Evolutionary conservation across 2,329 filamentous ascomycete species (phyloP), one percentile per base, ranked within the genome.

Genomic region (Alternaria postmessia): DNA sequence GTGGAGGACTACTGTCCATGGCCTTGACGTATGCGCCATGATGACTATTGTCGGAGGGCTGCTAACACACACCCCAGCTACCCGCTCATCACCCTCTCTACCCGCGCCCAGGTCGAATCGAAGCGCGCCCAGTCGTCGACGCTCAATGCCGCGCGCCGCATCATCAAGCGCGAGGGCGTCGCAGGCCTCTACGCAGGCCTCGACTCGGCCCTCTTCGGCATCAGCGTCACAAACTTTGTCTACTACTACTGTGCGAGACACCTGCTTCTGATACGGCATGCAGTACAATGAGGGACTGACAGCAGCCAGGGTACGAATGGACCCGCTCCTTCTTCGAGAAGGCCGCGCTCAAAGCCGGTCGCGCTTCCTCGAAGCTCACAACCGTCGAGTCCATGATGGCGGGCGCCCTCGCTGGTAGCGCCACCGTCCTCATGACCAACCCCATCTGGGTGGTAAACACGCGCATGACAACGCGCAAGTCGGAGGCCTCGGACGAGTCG

Each of bases 401-500:
- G 3, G 95, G 95, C 67, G 95, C 95, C 59, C 86, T 99, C 70
- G 95, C 95, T 41, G 95, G 95, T 12, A 94, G 90, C 67, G 94
- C 94, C 12, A 99, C 95, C 18, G 95, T 99, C 67, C 85, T 99
- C 74, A 86, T 97, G 74, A 99, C 95, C 62, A 99, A 99, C 84
- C 95, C 95, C 47, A 99, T 99, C 81, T 99, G 95, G 95, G 95
- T 99, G 52, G 85, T 99, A 79, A 99, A 99, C 85, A 99, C 95
- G 55, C 91, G 95, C 75, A 96, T 99, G 91, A 99, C 95, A 22
- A 94, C 95, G 51, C 89, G 93, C 73, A 90, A 91, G 81, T 87
- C 87, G n/a, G 82, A 84, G 48, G 78, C 79, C 24, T 71, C 76
- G 12, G 78, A 81, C 51, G 68, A 72, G 26, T 67, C 72, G 18